Conservation (phyloP, 2,329 filamentous ascomycete genomes). For the Aureobasidium sp. region DNA sequence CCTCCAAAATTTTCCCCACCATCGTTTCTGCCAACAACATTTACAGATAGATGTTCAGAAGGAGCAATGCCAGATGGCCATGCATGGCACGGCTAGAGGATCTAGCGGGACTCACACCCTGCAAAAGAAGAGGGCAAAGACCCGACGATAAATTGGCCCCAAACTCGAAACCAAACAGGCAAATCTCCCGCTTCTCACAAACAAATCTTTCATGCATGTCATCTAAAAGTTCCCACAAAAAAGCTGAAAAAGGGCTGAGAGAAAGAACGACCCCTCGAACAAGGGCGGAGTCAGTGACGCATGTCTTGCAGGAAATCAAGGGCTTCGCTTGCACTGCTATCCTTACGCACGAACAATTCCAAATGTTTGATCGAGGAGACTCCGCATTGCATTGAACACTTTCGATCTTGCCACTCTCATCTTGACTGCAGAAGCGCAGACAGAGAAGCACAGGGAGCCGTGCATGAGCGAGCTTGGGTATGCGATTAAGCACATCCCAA, state of each 20-base stretch:
- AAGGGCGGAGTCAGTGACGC: not conserved
- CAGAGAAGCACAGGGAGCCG: not conserved
- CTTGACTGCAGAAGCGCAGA: too few species aligned
- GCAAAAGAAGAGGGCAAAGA: not conserved
- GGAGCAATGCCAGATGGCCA: not conserved
- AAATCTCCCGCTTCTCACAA: not conserved
- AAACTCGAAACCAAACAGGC: not conserved
- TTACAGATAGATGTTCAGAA: not conserved
- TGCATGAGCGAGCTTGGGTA: not conserved
- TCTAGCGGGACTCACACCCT: too few species aligned
- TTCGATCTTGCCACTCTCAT: not conserved
- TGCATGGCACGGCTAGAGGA: not conserved
- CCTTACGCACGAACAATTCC: not conserved
- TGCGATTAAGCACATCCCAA: not conserved
- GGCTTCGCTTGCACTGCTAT: not conserved
- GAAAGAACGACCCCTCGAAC: not conserved
- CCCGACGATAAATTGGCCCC: constrained; percentile 1
- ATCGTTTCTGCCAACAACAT: not conserved
- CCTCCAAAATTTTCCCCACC: not conserved
- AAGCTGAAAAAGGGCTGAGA: constrained; percentile 1
- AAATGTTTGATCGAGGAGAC: not conserved
- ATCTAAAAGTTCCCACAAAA: constrained; percentile 5
- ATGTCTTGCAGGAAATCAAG: not conserved
- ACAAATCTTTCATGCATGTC: not conserved
- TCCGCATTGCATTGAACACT: not conserved